Base-by-base conservation (phyloP, 163 green algal genomes). In the Chlamydomonas reinhardtii region DNA sequence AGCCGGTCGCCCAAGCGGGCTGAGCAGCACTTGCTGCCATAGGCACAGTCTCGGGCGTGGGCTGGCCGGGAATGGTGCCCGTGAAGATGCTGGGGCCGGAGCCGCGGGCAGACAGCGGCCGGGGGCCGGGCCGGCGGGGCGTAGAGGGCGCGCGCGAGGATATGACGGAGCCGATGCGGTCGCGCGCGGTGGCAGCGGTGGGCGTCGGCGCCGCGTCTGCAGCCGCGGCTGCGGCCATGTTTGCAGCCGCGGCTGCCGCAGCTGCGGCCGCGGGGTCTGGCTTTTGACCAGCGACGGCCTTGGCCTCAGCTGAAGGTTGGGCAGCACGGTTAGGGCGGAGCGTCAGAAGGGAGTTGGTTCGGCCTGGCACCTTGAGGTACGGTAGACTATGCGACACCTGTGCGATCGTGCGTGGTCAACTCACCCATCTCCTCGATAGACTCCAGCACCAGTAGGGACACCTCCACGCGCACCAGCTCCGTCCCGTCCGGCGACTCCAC, bases 361-460 rank as follows among this genome's bases (percentile, higher is more conserved):
- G 39, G 39, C 39, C 39, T 48, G 5, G 39, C 8, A 8, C 5
- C n/a, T n/a, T n/a, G n/a, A n/a, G n/a, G n/a, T n/a, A n/a, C n/a
- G n/a, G n/a, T n/a, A n/a, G n/a, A n/a, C n/a, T n/a, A n/a, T n/a
- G n/a, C n/a, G n/a, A n/a, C n/a, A n/a, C n/a, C n/a, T n/a, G n/a
- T n/a, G n/a, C n/a, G n/a, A 48, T 14, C 5, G 39, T 48, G 39
- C 39, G 39, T 8, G 39, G 39, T 8, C 39, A 8, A 5, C 78
- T 65, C 66, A 88, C 86, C 86, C n/a, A 75, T 82, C 56, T 94
- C 90, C 64, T 92, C 83, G 22, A 90, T 88, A 27, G 88, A 81
- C 82, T 94, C 88, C 76, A 97, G 87, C 37, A 97, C 91, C 76
- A 97, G 81, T 87, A 97, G 88, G 12, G 95, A 94, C 8, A 90